Conservation (phyloP, 2,329 filamentous ascomycete genomes). For the Pseudopyrenochaeta lycopersici region DNA sequence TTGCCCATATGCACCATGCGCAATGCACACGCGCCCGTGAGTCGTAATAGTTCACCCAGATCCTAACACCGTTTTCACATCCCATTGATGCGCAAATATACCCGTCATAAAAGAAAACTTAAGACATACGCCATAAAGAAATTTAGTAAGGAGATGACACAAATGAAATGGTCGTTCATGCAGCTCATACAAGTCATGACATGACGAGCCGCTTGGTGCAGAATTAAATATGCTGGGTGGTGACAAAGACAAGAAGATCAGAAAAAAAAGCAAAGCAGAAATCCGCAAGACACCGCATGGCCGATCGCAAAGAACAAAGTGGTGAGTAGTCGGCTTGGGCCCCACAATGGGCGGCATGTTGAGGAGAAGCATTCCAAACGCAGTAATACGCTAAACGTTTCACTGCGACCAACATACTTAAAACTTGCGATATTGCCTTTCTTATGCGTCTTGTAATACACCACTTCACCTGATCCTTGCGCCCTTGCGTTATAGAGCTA, state of each 20-base stretch:
- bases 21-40: slow-evolving; percentile 36
- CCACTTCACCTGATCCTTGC: slow-evolving; percentile 23
- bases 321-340: slow-evolving; percentile 6
- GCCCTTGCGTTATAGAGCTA: slow-evolving; percentile 19
- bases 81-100: slow-evolving; percentile 21
- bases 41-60: slow-evolving; percentile 16
- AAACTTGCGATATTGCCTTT: slow-evolving; percentile 17
- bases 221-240: slow-evolving; percentile 38
- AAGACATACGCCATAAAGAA: slow-evolving; percentile 5
- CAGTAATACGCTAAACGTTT: slow-evolving; percentile 29
- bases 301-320: not conserved
- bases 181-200: slow-evolving; percentile 36
- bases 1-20: slow-evolving; percentile 43
- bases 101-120: slow-evolving; percentile 14
- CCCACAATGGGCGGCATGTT: slow-evolving; percentile 12
- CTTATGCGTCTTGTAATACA: slow-evolving; percentile 21
- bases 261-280: slow-evolving; percentile 11
- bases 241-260: slow-evolving; percentile 13
- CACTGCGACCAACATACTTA: slow-evolving; percentile 19
- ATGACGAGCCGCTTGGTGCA: slow-evolving; percentile 27
- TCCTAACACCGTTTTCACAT: slow-evolving; percentile 33
- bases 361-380: slow-evolving; percentile 25
- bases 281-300: slow-evolving; percentile 1
- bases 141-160: not conserved
- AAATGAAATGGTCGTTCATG: slow-evolving; percentile 30